A percentile compares a stretch with the other conserved stretches of the same genome.
These are phyloP conservation scores for Candida boleticola DNA, from an alignment of 805 yeast genomes.

Conservation along the genomic window DNA sequence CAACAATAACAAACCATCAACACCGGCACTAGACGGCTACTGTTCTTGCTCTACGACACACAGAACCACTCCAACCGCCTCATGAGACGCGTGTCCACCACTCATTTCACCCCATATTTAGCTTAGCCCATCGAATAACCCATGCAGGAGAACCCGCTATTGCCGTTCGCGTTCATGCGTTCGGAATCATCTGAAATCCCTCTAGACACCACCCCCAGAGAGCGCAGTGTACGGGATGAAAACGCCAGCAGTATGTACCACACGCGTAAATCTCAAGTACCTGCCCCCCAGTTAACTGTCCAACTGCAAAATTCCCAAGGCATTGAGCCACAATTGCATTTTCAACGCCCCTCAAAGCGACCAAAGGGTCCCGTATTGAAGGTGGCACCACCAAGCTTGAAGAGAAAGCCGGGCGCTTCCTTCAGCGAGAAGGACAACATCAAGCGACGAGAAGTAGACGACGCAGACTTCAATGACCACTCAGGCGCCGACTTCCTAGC, in stretches of 20 bases:
- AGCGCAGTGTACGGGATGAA: constrained; percentile 36
- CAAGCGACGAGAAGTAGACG: constrained; percentile 28
- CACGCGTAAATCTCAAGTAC: constrained; percentile 24
- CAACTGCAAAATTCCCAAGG: no score
- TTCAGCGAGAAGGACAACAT: constrained; percentile 42
- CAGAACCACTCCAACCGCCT: neutral
- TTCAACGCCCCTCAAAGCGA: neutral
- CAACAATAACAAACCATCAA: neutral
- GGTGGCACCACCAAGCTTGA: constrained; percentile 28
- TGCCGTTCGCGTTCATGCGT: constrained; percentile 50
- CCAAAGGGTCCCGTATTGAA: constrained; percentile 18
- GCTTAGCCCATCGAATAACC: neutral
- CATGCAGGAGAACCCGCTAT: constrained; percentile 34
- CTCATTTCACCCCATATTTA: neutral
- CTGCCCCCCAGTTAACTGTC: neutral
- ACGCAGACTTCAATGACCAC: constrained; percentile 2
- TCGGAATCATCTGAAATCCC: constrained; percentile 31
- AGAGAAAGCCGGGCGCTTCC: constrained; percentile 42
- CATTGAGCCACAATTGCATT: no score
- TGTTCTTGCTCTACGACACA: no score
- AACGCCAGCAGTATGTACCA: constrained; percentile 47
- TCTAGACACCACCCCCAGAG: constrained; percentile 40
- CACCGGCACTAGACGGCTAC: no score
- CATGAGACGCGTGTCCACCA: no score
- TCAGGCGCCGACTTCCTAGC: constrained; percentile 4